These are phyloP conservation scores for Punica granatum DNA, from an alignment of 345 rosid genomes.

Conservation along the genomic window DNA sequence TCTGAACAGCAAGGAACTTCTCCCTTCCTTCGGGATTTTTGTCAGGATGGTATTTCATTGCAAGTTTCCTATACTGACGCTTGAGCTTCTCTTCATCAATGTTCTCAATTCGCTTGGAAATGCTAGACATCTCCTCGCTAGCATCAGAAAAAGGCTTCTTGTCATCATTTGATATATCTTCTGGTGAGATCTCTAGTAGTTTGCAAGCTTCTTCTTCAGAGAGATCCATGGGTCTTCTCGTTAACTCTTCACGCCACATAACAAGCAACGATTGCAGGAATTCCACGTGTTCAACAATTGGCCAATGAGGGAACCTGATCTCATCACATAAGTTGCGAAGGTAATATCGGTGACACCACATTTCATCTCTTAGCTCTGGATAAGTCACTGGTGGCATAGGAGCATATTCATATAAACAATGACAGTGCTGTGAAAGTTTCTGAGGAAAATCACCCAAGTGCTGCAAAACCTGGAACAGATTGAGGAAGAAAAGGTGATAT, in stretches of 20 bases:
- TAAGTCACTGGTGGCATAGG: conserved; percentile 99
- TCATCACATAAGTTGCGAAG: conserved; percentile 92
- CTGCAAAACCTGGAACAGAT: conserved; percentile 74
- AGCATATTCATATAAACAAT: conserved; percentile 88
- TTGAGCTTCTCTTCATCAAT: conserved; percentile 98
- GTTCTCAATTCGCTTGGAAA: conserved; percentile 88
- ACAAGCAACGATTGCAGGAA: conserved; percentile 86
- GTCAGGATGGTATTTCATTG: conserved; percentile 99
- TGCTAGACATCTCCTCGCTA: conserved; percentile 46
- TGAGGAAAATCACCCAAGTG: conserved; percentile 99
- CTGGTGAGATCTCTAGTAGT: conserved; percentile 80
- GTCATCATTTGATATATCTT: conserved; percentile 60
- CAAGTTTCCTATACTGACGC: conserved; percentile 99
- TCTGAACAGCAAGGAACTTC: conserved; percentile 94
- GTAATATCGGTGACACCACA: conserved; percentile 99
- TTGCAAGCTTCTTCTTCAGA: conserved; percentile 98
- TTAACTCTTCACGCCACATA: conserved; percentile 99
- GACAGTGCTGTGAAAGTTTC: conserved; percentile 96
- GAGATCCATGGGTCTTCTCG: conserved; percentile 96
- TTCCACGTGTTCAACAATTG: conserved; percentile 96
- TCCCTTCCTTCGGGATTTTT: conserved; percentile 99
- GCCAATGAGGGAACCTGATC: conserved; percentile 94
- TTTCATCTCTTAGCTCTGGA: conserved; percentile 97
- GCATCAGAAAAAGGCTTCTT: conserved; percentile 30
- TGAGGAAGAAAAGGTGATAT: conserved; percentile 6